phyloP scores from a whole-genome alignment of 2,329 filamentous ascomycete genomes.

The Cladosporium velox region DNA sequence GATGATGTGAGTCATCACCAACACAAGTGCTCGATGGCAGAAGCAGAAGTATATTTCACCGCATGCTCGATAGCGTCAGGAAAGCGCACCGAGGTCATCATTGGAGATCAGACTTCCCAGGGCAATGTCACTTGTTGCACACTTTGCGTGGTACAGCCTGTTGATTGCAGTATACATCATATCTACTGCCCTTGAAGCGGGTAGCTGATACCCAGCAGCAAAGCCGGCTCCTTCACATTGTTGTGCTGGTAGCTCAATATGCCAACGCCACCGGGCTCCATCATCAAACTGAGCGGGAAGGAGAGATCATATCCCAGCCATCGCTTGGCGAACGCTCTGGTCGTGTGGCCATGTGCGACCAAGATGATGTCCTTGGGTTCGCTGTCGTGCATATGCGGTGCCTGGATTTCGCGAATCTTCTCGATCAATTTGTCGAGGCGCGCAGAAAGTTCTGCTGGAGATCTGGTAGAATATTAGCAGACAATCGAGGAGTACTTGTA shows the following conservation, averaged over 20 bases:
- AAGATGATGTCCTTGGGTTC: constrained; percentile 67
- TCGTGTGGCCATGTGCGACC: constrained; percentile 82
- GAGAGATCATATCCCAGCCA: constrained; percentile 71
- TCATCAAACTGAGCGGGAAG: constrained; percentile 69
- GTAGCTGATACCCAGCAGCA: constrained; percentile 75
- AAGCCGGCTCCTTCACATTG: constrained; percentile 74
- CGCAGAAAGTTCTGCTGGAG: constrained; percentile 66
- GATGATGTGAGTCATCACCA: not conserved
- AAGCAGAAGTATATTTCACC: not conserved
- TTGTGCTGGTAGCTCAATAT: constrained; percentile 83
- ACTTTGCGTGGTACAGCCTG: not conserved
- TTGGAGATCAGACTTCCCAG: not conserved
- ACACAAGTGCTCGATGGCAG: not conserved
- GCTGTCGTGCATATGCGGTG: constrained; percentile 45
- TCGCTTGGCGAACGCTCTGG: constrained; percentile 80
- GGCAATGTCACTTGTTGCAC: not conserved
- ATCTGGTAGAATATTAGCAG: constrained; percentile 46
- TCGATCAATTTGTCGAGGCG: constrained; percentile 73
- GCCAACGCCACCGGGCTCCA: constrained; percentile 82
- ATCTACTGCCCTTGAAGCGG: constrained; percentile 27
- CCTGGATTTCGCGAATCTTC: constrained; percentile 67
- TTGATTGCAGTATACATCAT: not conserved
- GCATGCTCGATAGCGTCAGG: not conserved
- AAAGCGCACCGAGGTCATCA: not conserved
- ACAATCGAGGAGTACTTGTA: not conserved